Base-by-base conservation (phyloP, 2,329 filamentous ascomycete species). In the Calonectria henricotiae region DNA sequence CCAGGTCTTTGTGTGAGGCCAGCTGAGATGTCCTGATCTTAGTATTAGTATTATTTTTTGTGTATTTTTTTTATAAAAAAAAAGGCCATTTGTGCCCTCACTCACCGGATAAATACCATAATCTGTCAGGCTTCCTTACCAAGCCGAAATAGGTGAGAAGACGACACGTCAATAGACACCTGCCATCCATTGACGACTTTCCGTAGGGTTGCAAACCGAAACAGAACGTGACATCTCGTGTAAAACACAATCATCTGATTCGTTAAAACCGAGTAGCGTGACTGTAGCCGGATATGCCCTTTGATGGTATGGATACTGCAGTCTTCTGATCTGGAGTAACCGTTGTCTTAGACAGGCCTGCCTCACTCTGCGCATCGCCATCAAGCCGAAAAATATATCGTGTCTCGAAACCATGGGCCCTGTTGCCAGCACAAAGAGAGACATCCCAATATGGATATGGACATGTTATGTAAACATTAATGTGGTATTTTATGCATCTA, bases 401-500 rank as follows among this genome's bases (percentile, higher is more conserved):
- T 58, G 51, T 58, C 51, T 58, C 7, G 51, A 23, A 46, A 58
- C 23, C 12, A n/a, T 15, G 15, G 7, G 2, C 13, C 7, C 7
- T 23, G 4, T 37, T 20, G 7, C 13, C 9, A 25, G 6, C n/a
- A 41, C 51, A 58, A 39, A 4, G 32, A 37, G 35, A 9, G 32
- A 58, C 35, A 15, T 13, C 12, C 7, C 27, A 30, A 5, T 30
- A 4, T 5, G 27, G 17, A 2, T 2, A 15, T 39, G 51, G 2
- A 17, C 5, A 17, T 2, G 13, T 39, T 27, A 11, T 58, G 37
- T 17, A 65, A 54, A 70, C 51, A 73, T 68, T 62, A 67, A 17
- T 39, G 23, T 43, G 44, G n/a, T 37, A 46, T 25, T 35, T 51
- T 43, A 23, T 35, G 17, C 23, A 7, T 58, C 68, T 72, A 75